phyloP scores from a whole-genome alignment of 1,284 basidiomycete genomes.

The Hortiboletus rubellus region DNA sequence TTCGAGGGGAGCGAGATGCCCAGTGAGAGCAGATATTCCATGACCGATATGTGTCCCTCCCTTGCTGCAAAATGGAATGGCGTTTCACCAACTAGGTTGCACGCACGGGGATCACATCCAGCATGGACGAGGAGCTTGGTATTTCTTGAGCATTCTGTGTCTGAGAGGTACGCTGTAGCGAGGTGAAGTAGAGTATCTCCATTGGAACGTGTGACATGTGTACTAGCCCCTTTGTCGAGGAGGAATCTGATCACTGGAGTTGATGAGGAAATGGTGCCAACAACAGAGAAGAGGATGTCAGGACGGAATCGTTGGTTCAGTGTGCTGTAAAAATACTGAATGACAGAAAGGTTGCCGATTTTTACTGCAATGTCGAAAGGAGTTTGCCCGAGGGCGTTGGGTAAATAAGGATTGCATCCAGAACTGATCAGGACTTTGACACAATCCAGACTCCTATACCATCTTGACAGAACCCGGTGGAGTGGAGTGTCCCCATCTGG shows the following conservation, averaged over 20 bases:
- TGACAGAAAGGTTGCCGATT: neutral
- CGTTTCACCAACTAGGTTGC: slow-evolving; percentile 3
- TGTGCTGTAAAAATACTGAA: neutral
- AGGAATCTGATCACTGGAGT: slow-evolving; percentile 1
- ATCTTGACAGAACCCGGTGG: neutral
- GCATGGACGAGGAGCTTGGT: neutral
- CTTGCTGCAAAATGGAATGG: neutral
- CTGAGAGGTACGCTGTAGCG: neutral
- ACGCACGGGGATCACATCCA: slow-evolving; percentile 4
- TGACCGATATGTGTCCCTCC: neutral
- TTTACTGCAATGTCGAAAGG: neutral
- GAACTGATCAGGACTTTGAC: neutral
- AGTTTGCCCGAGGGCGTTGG: neutral
- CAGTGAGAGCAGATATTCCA: slow-evolving; percentile 13
- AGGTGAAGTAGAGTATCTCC: slow-evolving; percentile 13
- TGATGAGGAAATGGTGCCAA: no score
- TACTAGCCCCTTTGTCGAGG: slow-evolving; percentile 1
- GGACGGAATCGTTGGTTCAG: neutral
- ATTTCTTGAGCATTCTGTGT: neutral
- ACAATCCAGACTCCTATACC: neutral
- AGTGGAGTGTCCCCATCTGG: slow-evolving; percentile 3
- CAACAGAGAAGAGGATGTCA: neutral
- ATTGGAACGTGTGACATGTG: neutral
- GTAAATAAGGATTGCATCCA: neutral
- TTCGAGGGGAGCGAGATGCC: neutral